A percentile compares a stretch with the other conserved stretches of the same genome.
These are phyloP conservation scores for Piloderma croceum DNA, from an alignment of 768 basidiomycete species.

Conservation along the genomic window DNA sequence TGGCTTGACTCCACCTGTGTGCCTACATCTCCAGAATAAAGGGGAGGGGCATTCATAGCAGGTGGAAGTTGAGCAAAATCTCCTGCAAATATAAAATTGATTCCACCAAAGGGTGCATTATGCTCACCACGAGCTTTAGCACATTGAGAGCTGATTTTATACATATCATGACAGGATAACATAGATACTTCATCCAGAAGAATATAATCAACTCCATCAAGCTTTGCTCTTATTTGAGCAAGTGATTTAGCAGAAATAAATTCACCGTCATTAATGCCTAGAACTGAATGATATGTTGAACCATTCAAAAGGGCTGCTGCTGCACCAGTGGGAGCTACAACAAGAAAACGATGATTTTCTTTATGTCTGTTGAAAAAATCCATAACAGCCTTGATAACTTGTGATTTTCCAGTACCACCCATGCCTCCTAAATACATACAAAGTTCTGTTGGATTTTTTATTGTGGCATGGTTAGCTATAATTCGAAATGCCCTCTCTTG, in stretches of 20 bases:
- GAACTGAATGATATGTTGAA: conserved; percentile 8
- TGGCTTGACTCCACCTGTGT: neutral
- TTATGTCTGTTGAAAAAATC: conserved; percentile 4
- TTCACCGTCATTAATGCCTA: conserved; percentile 10
- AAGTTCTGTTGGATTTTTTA: conserved; percentile 1
- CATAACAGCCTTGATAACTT: conserved; percentile 12
- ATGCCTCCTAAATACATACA: conserved; percentile 17
- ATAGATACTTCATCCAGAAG: conserved; percentile 36
- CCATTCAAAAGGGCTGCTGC: conserved; percentile 24
- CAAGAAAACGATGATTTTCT: neutral
- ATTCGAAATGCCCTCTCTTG: conserved; percentile 20
- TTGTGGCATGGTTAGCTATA: conserved; percentile 16
- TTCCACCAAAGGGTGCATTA: conserved; percentile 21
- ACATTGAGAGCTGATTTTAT: conserved; percentile 19
- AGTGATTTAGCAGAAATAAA: neutral
- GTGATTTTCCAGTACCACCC: conserved; percentile 16
- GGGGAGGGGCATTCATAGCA: neutral
- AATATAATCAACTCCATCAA: conserved; percentile 24
- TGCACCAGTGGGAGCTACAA: conserved; percentile 22
- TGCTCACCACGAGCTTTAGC: conserved; percentile 9
- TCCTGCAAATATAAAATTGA: conserved; percentile 29
- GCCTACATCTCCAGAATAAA: conserved; percentile 10
- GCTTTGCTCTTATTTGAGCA: neutral
- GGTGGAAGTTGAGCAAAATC: conserved; percentile 30
- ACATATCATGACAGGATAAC: conserved; percentile 23